Evolutionary conservation across 805 yeast genomes (phyloP).

Genomic region (Teunomyces aglyptinius): DNA sequence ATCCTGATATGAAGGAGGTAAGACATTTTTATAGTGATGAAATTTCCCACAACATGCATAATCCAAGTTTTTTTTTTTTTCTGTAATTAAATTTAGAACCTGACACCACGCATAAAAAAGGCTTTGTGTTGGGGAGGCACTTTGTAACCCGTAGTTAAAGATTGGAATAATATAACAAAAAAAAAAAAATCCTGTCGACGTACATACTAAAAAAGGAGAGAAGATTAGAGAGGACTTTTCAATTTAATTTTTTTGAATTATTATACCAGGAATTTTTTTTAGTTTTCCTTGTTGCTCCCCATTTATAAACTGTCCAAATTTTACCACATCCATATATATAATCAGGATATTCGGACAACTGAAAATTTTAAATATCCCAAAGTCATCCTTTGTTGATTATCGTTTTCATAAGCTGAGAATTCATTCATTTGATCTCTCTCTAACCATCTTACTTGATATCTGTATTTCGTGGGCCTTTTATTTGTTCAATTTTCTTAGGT

Average conservation of each 20-base stretch:
- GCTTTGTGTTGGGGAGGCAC: neutral
- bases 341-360: constrained; percentile 3
- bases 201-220: constrained; percentile 2
- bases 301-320: neutral
- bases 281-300: constrained; percentile 1
- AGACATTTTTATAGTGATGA: neutral
- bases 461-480: neutral
- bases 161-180: neutral
- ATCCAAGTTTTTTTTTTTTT: constrained; percentile 1
- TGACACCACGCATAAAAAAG: neutral
- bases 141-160: neutral
- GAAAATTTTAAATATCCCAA: neutral
- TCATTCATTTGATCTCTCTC: constrained; percentile 3
- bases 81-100: constrained; percentile 3
- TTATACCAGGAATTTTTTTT: neutral
- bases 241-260: neutral
- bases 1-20: constrained; percentile 2
- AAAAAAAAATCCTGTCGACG: constrained; percentile 1
- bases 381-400: neutral
- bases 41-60: neutral
- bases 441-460: neutral
- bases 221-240: constrained; percentile 1
- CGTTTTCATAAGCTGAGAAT: neutral
- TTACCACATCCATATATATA: constrained; percentile 1
- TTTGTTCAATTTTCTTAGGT: neutral